These are phyloP conservation scores for Vaccinium macrocarpon DNA, from an alignment of 148 eudicot species.

Conservation along the genomic window DNA sequence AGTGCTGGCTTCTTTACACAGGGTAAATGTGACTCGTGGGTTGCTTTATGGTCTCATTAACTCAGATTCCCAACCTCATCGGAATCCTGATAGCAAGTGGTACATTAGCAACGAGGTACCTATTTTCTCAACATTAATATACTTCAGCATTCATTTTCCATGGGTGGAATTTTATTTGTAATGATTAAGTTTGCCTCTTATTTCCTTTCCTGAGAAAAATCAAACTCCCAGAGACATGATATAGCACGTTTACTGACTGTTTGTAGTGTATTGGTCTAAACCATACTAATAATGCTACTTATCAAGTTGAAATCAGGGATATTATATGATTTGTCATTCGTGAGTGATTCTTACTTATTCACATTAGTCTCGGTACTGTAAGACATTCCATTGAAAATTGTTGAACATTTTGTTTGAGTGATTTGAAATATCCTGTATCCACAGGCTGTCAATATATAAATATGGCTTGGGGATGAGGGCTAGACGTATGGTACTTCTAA, in stretches of 20 bases:
- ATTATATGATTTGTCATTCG: neutral
- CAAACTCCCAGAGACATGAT: neutral
- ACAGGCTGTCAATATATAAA: neutral
- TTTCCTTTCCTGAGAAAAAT: neutral
- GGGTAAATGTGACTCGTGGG: conserved; percentile 57
- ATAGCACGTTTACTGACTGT: neutral
- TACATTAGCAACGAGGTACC: conserved; percentile 76
- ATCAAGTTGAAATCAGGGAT: neutral
- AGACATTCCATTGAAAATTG: neutral
- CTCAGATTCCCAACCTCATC: conserved; percentile 79
- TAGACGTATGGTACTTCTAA: neutral
- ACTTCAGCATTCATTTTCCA: neutral
- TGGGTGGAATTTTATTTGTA: neutral
- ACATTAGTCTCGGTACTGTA: neutral
- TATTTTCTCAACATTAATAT: neutral
- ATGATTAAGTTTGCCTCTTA: neutral
- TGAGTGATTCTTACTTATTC: neutral
- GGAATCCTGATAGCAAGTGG: conserved; percentile 95
- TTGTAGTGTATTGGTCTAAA: neutral
- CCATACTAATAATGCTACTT: neutral
- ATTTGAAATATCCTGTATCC: neutral
- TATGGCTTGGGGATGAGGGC: neutral
- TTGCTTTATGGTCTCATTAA: conserved; percentile 93
- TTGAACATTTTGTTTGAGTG: neutral
- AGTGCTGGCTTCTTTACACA: conserved; percentile 59